Evolutionary conservation across 129 eudicot species (phyloP), one percentile per base, ranked within the genome.

Genomic region (Tagetes patula): DNA sequence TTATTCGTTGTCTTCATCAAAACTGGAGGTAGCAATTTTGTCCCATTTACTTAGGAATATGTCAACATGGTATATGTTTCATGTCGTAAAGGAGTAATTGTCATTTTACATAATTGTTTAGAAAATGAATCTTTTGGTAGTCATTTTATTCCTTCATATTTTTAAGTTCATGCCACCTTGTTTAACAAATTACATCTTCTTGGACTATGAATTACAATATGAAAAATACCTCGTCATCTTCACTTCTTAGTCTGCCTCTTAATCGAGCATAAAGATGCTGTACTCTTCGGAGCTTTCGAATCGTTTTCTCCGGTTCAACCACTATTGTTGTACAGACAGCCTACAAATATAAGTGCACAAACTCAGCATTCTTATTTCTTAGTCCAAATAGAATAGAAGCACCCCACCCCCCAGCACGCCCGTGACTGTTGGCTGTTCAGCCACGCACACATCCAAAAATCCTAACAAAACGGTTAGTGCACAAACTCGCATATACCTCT

Each of bases 251-350:
- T 40, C 67, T 86, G 59, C 97, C 99, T 62, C 85, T 86, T 56
- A 95, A 70, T 60, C 80, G 81, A 47, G 95, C 96, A 60, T 90
- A 95, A 60, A 95, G 92, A 81, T 95, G 99, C 68, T 95, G 99
- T 64, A 91, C 95, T 85, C 99, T 87, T 65, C 86, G 81, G 36
- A 95, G 95, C 74, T 95, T 95, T 37, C 99, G 74, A 49, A 90
- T 82, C 65, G 92, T 89, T 82, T 91, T 91, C 79, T 63, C 71
- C 2, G 99, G 97, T 69, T 91, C 86, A 64, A 91, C 84, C 48
- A 75, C 75, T 32, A 89, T 92, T 61, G 76, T 65, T 3, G 78
- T 50, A 49, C 99, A 95, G 8, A 88, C 84, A 76, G 82, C 87
- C 98, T 94, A 75, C 46, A 60, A 45, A 66, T 55, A 31, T 12